Evolutionary conservation across 768 basidiomycete species (phyloP).

Genomic region (Pisolithus tinctorius): DNA sequence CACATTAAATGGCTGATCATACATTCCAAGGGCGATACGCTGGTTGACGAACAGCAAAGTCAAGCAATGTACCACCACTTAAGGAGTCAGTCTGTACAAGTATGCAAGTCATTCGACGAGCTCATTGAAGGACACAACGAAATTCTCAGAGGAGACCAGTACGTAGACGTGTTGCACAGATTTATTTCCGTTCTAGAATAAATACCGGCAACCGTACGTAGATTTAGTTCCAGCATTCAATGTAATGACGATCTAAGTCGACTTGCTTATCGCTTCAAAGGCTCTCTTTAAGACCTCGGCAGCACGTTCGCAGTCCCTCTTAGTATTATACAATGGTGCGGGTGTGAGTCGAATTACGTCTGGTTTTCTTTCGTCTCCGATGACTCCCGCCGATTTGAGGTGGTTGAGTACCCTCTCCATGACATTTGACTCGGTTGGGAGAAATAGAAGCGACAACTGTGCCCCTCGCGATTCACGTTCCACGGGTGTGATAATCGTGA

Average conservation of each 20-base stretch:
- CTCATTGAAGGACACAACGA: slow-evolving; percentile 50
- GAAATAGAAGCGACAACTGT: slow-evolving; percentile 81
- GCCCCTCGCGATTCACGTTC: slow-evolving; percentile 66
- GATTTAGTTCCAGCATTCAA: neutral
- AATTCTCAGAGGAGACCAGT: slow-evolving; percentile 37
- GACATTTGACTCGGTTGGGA: slow-evolving; percentile 45
- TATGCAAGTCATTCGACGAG: slow-evolving; percentile 31
- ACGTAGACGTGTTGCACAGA: slow-evolving; percentile 37
- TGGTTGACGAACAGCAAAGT: slow-evolving; percentile 61
- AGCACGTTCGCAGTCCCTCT: slow-evolving; percentile 68
- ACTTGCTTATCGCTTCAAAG: slow-evolving; percentile 28
- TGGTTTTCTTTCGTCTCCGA: slow-evolving; percentile 89
- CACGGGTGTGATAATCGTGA: slow-evolving; percentile 90
- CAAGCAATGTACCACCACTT: slow-evolving; percentile 53
- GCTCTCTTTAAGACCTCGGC: slow-evolving; percentile 58
- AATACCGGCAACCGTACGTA: no score
- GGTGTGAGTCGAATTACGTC: slow-evolving; percentile 90
- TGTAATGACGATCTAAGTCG: slow-evolving; percentile 3
- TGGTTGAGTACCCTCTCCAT: slow-evolving; percentile 67
- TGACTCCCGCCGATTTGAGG: slow-evolving; percentile 64
- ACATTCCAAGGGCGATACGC: slow-evolving; percentile 66
- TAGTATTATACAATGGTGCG: slow-evolving; percentile 79
- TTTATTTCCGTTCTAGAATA: slow-evolving; percentile 22
- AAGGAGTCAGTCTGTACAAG: slow-evolving; percentile 16
- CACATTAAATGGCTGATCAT: slow-evolving; percentile 62